Base-by-base conservation (phyloP, 345 rosid species). In the Ceriops zippeliana region DNA sequence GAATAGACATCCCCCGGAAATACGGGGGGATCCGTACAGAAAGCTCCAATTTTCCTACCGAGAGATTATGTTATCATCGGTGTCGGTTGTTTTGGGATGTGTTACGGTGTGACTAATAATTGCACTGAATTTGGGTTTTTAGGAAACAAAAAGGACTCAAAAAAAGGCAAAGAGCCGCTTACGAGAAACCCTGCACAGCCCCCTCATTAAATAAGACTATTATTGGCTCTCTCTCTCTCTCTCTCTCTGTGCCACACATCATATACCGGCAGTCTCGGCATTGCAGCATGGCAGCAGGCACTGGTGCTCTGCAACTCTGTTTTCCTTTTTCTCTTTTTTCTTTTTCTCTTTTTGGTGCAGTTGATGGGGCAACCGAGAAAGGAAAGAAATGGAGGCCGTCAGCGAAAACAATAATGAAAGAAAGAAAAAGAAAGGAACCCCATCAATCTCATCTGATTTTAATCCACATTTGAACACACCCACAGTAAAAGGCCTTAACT, bases 1-100 rank as follows among this genome's bases (percentile, higher is more conserved):
- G 83, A 83, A 78, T 78, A 74, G 86, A 85, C 89, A 85, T 79
- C 84, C 87, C 70, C 86, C 87, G 83, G 69, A 68, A 85, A 82
- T 79, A 77, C 77, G 75, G 89, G 86, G 85, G 26, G 26, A 20
- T 69, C 82, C 83, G 82, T 79, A 78, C 83, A 82, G 42, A 1
- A 30, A 60, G 38, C 35, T 16, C 22, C 15, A 2, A 42, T 57
- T 54, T 27, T 24, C 30, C 26, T 24, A 0, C 26, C 26, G 26
- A 24, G 26, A 24, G 1, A 24, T 1, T 1, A 0, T 24, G 26
- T 24, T 24, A 24, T 24, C 26, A 0, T 24, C 0, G 26, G 26
- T 24, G 26, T 24, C 26, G 26, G 26, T 24, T 24, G 26, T 24
- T 24, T 24, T 24, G 26, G 26, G 26, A 24, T 24, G 26, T 24